phyloP scores from a whole-genome alignment of 495 filamentous ascomycete species.

The Penicillium silybi region DNA sequence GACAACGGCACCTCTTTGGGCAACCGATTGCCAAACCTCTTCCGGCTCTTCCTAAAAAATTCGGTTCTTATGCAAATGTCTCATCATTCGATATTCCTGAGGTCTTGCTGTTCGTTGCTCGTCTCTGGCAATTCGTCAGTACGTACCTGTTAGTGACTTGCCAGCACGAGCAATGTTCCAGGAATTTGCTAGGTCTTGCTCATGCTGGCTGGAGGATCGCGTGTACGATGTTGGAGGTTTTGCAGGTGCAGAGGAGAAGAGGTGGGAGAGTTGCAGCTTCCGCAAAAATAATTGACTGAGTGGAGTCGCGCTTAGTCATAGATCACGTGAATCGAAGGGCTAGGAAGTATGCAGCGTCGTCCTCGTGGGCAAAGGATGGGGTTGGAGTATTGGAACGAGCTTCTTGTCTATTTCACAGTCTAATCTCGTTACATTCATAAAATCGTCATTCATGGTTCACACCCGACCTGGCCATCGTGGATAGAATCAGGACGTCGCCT shows the following conservation, averaged over 20 bases:
- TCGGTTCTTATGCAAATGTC: conserved; percentile 41
- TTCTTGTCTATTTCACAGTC: neutral
- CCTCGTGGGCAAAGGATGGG: neutral
- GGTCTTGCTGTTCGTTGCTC: conserved; percentile 7
- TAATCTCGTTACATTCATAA: neutral
- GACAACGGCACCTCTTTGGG: conserved; percentile 26
- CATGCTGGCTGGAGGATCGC: conserved; percentile 7
- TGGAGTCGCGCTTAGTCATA: neutral
- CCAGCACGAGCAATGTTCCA: conserved; percentile 5
- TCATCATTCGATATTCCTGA: conserved; percentile 39
- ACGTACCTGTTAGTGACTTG: conserved; percentile 7
- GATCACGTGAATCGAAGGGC: neutral
- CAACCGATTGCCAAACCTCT: conserved; percentile 41
- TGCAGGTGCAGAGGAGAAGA: conserved; percentile 1
- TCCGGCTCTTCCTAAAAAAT: conserved; percentile 53
- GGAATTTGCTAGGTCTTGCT: conserved; percentile 3
- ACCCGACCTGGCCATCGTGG: neutral
- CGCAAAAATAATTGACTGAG: neutral
- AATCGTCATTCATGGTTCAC: neutral
- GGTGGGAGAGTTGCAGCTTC: neutral
- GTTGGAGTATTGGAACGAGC: neutral
- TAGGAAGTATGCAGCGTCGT: neutral
- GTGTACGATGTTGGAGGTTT: neutral
- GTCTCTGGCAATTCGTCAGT: neutral
- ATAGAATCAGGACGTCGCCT: conserved; percentile 47